Base-by-base conservation (phyloP, 768 basidiomycete genomes). In the Tulasnella sp. region DNA sequence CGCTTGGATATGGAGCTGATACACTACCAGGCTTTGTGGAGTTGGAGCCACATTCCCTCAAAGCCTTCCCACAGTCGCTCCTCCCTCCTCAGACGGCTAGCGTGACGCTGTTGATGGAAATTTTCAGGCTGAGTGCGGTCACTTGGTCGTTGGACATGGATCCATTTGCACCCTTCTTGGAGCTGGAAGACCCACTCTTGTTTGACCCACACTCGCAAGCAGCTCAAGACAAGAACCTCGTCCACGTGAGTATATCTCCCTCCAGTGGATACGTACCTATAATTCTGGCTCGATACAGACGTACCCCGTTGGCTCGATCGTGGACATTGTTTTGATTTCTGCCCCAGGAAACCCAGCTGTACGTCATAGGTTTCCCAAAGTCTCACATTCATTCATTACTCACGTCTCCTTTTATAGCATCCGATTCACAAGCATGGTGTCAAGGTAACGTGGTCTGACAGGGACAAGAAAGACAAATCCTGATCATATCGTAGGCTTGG, bases 401-500 rank as follows among this genome's bases (percentile, higher is more conserved):
- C 34, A n/a, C 4, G 9, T 35, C 15, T 39, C 9, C 34, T 2
- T 4, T 2, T 35, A 2, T 19, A 52, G 50, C 50, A 52, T 27
- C 50, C 50, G 17, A 52, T 52, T 21, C 50, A 52, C 19, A 52
- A 52, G n/a, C 50, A 52, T 11, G 50, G 50, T 17, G 37, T 36
- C 14, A 52, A 52, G 32, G n/a, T n/a, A n/a, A n/a, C n/a, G n/a
- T n/a, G n/a, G n/a, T n/a, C n/a, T n/a, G n/a, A n/a, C n/a, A n/a
- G n/a, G n/a, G n/a, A n/a, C n/a, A n/a, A n/a, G n/a, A n/a, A n/a
- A n/a, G n/a, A n/a, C n/a, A n/a, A n/a, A n/a, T n/a, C n/a, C n/a
- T n/a, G n/a, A n/a, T n/a, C n/a, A n/a, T n/a, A n/a, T n/a, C n/a
- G n/a, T n/a, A n/a, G n/a, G 45, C 53, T 14, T 55, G 17, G 21